Conservation (phyloP, 1,284 basidiomycete genomes). For the Pyrrhoderma lamaoense region DNA sequence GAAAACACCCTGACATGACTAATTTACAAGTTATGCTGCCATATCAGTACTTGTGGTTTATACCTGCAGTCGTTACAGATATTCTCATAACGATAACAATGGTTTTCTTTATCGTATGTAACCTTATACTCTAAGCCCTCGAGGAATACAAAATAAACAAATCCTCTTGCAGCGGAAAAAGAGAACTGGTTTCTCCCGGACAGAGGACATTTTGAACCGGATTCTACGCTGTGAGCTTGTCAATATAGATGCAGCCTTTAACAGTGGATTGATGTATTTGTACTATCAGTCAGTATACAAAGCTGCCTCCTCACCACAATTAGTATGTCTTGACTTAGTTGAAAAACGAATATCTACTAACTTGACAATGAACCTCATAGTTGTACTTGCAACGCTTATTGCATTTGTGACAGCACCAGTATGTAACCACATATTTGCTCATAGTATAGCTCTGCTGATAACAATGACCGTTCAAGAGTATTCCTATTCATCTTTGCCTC, state of each 20-base stretch:
- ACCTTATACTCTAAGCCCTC: background rate
- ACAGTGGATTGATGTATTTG: background rate
- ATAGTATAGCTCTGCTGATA: too few species aligned
- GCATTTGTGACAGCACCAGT: too few species aligned
- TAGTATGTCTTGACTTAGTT: background rate
- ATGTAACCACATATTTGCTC: too few species aligned
- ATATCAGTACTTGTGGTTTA: slow-evolving; percentile 4
- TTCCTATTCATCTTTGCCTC: slow-evolving; percentile 2
- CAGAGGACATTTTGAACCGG: slow-evolving; percentile 2
- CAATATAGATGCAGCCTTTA: too few species aligned
- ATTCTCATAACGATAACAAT: background rate
- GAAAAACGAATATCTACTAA: too few species aligned
- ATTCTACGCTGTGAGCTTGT: slow-evolving; percentile 3
- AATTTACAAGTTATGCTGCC: background rate
- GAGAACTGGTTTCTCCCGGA: slow-evolving; percentile 1
- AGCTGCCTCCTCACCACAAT: slow-evolving; percentile 9
- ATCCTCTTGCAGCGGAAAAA: background rate
- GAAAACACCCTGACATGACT: too few species aligned
- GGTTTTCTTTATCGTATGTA: slow-evolving; percentile 4
- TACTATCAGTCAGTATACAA: slow-evolving; percentile 10
- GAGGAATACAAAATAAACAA: background rate
- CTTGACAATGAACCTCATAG: too few species aligned
- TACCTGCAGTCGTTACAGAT: slow-evolving; percentile 1
- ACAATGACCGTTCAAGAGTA: background rate
- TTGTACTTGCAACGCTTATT: too few species aligned